Evolutionary conservation across 75 land plant genomes (phyloP).

Genomic region (Adiantum capillusveneris): DNA sequence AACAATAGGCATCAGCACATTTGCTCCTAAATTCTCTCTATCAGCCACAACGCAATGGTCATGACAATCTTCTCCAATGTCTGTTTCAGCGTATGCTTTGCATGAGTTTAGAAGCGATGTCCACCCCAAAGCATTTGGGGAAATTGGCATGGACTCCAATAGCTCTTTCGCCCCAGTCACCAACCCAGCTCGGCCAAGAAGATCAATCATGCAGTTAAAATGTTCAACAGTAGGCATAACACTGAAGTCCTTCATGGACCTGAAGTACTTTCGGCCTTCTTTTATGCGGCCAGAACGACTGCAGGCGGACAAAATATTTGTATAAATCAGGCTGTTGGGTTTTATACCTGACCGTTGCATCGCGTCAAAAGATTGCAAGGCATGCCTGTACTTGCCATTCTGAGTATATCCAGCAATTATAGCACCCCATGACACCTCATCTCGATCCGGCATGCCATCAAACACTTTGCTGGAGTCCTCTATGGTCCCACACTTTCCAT

Average conservation of each 20-base stretch:
- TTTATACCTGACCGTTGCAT: slow-evolving; percentile 19
- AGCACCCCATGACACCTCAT: slow-evolving; percentile 46
- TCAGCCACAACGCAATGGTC: too few relatives aligned
- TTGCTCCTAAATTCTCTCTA: too few relatives aligned
- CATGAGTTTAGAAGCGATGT: slow-evolving; percentile 1
- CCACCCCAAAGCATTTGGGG: slow-evolving; percentile 1
- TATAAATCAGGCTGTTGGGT: slow-evolving; percentile 19
- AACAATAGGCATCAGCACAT: too few relatives aligned
- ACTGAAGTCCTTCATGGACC: slow-evolving; percentile 1
- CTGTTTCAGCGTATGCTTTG: background rate
- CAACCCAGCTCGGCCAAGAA: slow-evolving; percentile 9
- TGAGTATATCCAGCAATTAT: slow-evolving; percentile 28
- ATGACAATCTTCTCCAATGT: slow-evolving; percentile 2
- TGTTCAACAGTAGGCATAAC: slow-evolving; percentile 7
- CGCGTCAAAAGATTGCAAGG: slow-evolving; percentile 10
- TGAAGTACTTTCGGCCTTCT: slow-evolving; percentile 11
- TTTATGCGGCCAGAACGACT: slow-evolving; percentile 6
- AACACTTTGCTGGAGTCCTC: slow-evolving; percentile 29
- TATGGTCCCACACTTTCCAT: slow-evolving; percentile 24
- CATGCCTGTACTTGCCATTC: slow-evolving; percentile 21
- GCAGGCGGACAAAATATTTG: slow-evolving; percentile 18
- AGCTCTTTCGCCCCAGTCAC: slow-evolving; percentile 6
- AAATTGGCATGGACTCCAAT: slow-evolving; percentile 1
- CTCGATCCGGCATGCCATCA: slow-evolving; percentile 40
- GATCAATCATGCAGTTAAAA: slow-evolving; percentile 12